Base-by-base conservation (phyloP, 768 basidiomycete genomes). In the Boletus sensibilis region DNA sequence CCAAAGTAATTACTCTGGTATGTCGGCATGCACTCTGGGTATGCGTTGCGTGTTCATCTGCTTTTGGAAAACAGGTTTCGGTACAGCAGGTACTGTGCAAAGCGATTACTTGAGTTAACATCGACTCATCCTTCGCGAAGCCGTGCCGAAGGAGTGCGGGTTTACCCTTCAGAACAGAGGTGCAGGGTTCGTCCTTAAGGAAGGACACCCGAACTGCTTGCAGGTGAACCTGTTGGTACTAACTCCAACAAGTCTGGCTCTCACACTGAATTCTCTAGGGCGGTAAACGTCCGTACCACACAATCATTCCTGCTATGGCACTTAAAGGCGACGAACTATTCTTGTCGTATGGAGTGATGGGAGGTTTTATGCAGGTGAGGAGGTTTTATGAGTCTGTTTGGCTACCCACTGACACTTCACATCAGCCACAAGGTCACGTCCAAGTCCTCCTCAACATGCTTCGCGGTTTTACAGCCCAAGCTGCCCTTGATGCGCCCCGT, bases 131-230 rank as follows among this genome's bases (percentile, higher is more conserved):
- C 12, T 55, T 43, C 13, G 23, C 20, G 63, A 66, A 84, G 96
- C 96, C 33, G 78, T 99, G 38, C 97, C 97, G 0, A 87, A 90
- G 63, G 94, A 88, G 0, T 97, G 94, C 64, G 97, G 97, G 0
- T 99, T 99, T 71, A 97, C 94, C 0, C 80, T 99, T 14, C 97
- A 99, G 73, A 97, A 97, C 72, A 82, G 97, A 53, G 97, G 97
- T 2, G 78, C 85, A 12, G 88, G 90, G 6, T 99, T 99, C 70
- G 78, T 84, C 8, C 76, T 98, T 23, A 78, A 80, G 50, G 82
- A 91, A 54, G 84, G 83, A 1, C 96, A 98, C 68, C 89, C 93
- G 1, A 98, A 99, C 67, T 82, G 80, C 31, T 75, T 98, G 50
- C 76, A 87, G 75, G 93, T 90, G 50, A 57, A 66, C 52, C 14